These are phyloP conservation scores for Trichomonas gallinae DNA, from an alignment of 208 protist species.

Conservation along the genomic window DNA sequence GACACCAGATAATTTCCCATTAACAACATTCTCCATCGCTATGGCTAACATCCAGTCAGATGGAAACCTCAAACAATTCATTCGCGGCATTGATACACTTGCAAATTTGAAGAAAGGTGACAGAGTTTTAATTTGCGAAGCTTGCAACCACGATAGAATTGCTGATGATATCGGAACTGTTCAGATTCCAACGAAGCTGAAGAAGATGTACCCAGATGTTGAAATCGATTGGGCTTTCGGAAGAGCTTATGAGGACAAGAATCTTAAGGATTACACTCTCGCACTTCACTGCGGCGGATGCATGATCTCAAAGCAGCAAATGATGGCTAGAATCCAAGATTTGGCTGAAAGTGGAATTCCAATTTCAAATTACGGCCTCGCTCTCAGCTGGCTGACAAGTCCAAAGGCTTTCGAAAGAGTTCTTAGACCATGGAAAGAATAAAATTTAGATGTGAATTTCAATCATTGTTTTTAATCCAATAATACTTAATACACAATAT, in stretches of 20 bases:
- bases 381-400: slow-evolving; percentile 36
- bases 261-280: slow-evolving; percentile 25
- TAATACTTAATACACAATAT: neutral
- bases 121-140: slow-evolving; percentile 42
- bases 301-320: slow-evolving; percentile 48
- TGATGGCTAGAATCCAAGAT: slow-evolving; percentile 38
- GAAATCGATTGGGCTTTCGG: slow-evolving; percentile 44
- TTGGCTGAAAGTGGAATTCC: slow-evolving; percentile 35
- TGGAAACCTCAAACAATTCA: slow-evolving; percentile 34
- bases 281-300: slow-evolving; percentile 46
- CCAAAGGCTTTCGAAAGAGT: slow-evolving; percentile 34
- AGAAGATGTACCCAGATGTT: slow-evolving; percentile 26
- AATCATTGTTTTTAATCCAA: neutral
- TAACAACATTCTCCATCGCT: slow-evolving; percentile 46
- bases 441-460: neutral
- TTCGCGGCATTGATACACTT: slow-evolving; percentile 39
- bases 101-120: slow-evolving; percentile 35
- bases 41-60: slow-evolving; percentile 46
- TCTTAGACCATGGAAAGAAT: slow-evolving; percentile 32
- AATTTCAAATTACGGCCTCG: slow-evolving; percentile 46
- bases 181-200: slow-evolving; percentile 40
- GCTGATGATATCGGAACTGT: slow-evolving; percentile 44
- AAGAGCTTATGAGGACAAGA: slow-evolving; percentile 36
- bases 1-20: slow-evolving; percentile 32
- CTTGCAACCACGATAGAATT: slow-evolving; percentile 48